These are phyloP conservation scores for Umbelopsis ramanniana DNA, from an alignment of 192 early-diverging fungal genomes.

Conservation along the genomic window DNA sequence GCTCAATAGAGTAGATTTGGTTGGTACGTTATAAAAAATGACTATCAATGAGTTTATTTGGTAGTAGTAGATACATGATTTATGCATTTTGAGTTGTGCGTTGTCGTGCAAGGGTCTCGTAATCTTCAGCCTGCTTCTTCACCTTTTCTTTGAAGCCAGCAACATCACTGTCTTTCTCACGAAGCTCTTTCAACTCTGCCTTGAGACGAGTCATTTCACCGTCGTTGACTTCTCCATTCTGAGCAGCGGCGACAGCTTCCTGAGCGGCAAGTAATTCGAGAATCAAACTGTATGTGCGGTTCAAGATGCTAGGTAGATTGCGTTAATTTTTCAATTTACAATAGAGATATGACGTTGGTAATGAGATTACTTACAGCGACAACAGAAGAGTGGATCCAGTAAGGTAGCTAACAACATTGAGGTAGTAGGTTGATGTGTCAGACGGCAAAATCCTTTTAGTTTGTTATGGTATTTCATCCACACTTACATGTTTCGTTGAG, in stretches of 20 bases:
- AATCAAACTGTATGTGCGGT: slow-evolving; percentile 12
- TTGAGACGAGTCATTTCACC: slow-evolving; percentile 4
- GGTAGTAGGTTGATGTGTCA: too few relatives aligned
- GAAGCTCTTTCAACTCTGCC: slow-evolving; percentile 6
- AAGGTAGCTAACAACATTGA: slow-evolving; percentile 12
- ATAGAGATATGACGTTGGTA: too few relatives aligned
- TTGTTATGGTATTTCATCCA: not conserved
- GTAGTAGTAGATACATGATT: not conserved
- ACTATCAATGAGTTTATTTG: too few relatives aligned
- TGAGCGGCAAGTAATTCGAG: not conserved
- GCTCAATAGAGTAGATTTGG: too few relatives aligned
- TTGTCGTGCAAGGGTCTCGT: slow-evolving; percentile 6
- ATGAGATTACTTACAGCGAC: not conserved
- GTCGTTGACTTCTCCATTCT: not conserved
- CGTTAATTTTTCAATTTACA: not conserved
- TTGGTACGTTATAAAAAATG: too few relatives aligned
- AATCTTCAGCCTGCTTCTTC: not conserved
- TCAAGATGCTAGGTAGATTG: not conserved
- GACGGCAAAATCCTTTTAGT: not conserved
- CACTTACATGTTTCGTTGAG: slow-evolving; percentile 9
- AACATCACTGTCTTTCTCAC: not conserved
- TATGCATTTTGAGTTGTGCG: slow-evolving; percentile 13
- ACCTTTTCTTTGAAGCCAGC: not conserved
- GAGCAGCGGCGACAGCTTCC: not conserved
- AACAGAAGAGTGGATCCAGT: slow-evolving; percentile 11